A percentile compares a stretch with the other conserved stretches of the same genome.
These are phyloP conservation scores for Alternaria consortialis DNA, from an alignment of 2,329 filamentous ascomycete genomes.

Conservation along the genomic window DNA sequence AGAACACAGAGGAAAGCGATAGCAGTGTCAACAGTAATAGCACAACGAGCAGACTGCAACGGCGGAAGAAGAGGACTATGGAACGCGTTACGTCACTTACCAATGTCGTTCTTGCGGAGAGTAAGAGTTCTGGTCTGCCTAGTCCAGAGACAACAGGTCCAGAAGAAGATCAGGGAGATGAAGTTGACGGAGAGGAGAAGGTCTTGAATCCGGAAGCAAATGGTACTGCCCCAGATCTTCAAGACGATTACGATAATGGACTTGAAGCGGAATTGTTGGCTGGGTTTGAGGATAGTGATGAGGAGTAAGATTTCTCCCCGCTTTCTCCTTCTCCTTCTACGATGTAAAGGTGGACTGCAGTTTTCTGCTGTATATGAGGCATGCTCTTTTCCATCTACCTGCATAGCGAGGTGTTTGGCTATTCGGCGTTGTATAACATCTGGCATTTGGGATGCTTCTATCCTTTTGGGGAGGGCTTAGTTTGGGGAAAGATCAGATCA, in stretches of 20 bases:
- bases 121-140: slow-evolving; percentile 48
- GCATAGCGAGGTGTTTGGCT: slow-evolving; percentile 52
- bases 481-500: not conserved
- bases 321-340: not conserved
- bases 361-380: not conserved
- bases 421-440: slow-evolving; percentile 30
- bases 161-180: slow-evolving; percentile 53
- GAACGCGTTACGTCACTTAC: slow-evolving; percentile 58
- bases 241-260: slow-evolving; percentile 63
- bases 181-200: slow-evolving; percentile 58
- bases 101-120: slow-evolving; percentile 53
- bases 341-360: slow-evolving; percentile 8
- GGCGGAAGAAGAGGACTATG: slow-evolving; percentile 59
- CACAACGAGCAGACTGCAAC: slow-evolving; percentile 55
- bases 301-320: slow-evolving; percentile 12
- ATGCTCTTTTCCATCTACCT: slow-evolving; percentile 13
- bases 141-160: slow-evolving; percentile 52
- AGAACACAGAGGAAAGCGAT: slow-evolving; percentile 49
- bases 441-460: not conserved
- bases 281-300: slow-evolving; percentile 36
- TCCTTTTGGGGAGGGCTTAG: not conserved
- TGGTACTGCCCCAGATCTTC: slow-evolving; percentile 51
- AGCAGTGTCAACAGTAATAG: slow-evolving; percentile 44
- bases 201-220: slow-evolving; percentile 48
- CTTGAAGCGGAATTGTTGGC: slow-evolving; percentile 56